Conservation (phyloP, 768 basidiomycete genomes). For the Termitomyces sp. region DNA sequence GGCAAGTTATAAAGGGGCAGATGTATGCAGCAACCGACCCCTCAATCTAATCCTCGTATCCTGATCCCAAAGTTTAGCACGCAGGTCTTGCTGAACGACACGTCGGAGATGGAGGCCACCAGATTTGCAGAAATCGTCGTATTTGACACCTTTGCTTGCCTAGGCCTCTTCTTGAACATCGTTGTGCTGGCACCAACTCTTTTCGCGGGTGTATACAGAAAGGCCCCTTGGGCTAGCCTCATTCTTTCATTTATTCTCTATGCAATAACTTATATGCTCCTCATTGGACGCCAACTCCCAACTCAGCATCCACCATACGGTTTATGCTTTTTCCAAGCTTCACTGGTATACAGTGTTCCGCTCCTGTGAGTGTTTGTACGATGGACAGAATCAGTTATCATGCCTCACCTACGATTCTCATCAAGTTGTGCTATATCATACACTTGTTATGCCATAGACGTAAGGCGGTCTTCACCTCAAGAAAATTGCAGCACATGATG, state of each 20-base stretch:
- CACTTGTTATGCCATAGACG: neutral
- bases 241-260: neutral
- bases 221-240: neutral
- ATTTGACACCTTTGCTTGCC: neutral
- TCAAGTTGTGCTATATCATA: neutral
- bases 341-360: neutral
- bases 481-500: no score
- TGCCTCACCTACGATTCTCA: neutral
- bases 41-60: neutral
- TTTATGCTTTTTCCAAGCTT: neutral
- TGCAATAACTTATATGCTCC: neutral
- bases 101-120: neutral
- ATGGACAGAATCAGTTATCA: neutral
- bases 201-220: neutral
- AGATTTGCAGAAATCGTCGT: neutral
- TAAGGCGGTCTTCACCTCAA: neutral
- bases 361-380: neutral
- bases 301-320: neutral
- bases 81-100: neutral
- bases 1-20: neutral
- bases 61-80: neutral
- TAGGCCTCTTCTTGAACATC: conserved; percentile 1
- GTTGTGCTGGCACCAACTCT: neutral
- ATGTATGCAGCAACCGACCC: neutral
- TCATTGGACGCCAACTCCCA: neutral